Evolutionary conservation across 2,329 filamentous ascomycete genomes (phyloP), one percentile per base, ranked within the genome.

Genomic region (Pseudogymnoascus sp.): DNA sequence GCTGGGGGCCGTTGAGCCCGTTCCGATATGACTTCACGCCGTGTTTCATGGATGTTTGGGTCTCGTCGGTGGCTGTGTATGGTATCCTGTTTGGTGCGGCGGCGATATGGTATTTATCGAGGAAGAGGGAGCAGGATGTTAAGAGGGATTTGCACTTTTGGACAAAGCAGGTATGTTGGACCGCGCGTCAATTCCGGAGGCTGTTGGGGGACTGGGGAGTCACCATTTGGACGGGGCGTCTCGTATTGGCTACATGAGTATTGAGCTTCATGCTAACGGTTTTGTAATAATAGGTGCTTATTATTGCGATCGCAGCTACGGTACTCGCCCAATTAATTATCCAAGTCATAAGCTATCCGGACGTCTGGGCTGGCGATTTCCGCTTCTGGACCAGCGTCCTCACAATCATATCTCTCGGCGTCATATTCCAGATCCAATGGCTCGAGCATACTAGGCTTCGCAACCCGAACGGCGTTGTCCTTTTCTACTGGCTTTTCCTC

Each of bases 21-120:
- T 81, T 86, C 68, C 84, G 93, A 74, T 97, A 91, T 76, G 94
- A 99, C 77, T 92, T 99, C 71, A 97, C 94, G 14, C 93, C 94
- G 42, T 99, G 94, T 79, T 99, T 99, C 73, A 86, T 97, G 70
- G 95, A 99, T 74, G 84, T 96, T 21, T 92, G 91, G 85, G 84
- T 97, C 64, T 85, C 89, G 35, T 77, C 82, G 1, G 90, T 96
- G 28, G 90, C 91, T 7, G 81, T 81, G 12, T 95, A 88, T 77
- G 92, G 93, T 14, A 80, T 97, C 23, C 63, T 97, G 23, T 82
- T 88, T 66, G 94, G 94, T 64, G 81, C 86, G 6, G 81, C 86
- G 53, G 91, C 93, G 31, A 77, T 96, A 44, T 93, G 88, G 85
- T 90, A 90, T 79, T 79, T 97, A 61, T 74, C 81, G 69, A 89